A percentile compares a stretch with the other conserved stretches of the same genome.
Conservation (phyloP, 371 early-diverging fungal species). For the Capillidium heterosporum region DNA sequence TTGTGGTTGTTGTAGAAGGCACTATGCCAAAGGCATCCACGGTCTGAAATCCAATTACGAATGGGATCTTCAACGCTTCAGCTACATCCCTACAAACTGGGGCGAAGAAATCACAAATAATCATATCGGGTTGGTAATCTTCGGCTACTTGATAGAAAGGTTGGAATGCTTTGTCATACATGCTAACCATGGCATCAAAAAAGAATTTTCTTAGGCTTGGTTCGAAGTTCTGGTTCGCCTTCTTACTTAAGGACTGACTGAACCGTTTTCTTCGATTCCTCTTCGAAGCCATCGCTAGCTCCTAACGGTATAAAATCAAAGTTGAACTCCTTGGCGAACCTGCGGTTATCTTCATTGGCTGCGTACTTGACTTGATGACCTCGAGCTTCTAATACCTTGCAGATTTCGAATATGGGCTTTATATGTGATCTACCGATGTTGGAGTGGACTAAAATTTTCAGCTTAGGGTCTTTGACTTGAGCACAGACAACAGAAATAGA, state of each 20-base stretch:
- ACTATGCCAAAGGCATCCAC: background rate
- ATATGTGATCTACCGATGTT: background rate
- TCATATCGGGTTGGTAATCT: background rate
- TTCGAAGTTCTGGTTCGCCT: background rate
- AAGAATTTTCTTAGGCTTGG: background rate
- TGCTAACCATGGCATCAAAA: no score
- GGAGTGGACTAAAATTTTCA: no score
- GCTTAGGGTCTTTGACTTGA: no score
- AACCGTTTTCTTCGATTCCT: no score
- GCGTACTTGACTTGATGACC: background rate
- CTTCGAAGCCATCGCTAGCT: no score
- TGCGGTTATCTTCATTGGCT: background rate
- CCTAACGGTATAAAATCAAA: no score
- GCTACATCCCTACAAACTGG: constrained; percentile 3
- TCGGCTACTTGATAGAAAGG: no score
- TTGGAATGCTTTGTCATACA: no score
- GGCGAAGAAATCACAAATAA: constrained; percentile 7
- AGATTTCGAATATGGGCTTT: background rate
- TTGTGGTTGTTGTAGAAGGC: no score
- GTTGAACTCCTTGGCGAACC: background rate
- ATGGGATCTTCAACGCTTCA: background rate
- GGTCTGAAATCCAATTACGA: background rate
- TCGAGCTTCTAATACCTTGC: background rate
- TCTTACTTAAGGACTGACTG: background rate
- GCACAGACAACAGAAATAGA: no score